A percentile compares a stretch with the other conserved stretches of the same genome.
Evolutionary conservation across 2,329 filamentous ascomycete species (phyloP).

Genomic region (Lasiodiplodia sp.): DNA sequence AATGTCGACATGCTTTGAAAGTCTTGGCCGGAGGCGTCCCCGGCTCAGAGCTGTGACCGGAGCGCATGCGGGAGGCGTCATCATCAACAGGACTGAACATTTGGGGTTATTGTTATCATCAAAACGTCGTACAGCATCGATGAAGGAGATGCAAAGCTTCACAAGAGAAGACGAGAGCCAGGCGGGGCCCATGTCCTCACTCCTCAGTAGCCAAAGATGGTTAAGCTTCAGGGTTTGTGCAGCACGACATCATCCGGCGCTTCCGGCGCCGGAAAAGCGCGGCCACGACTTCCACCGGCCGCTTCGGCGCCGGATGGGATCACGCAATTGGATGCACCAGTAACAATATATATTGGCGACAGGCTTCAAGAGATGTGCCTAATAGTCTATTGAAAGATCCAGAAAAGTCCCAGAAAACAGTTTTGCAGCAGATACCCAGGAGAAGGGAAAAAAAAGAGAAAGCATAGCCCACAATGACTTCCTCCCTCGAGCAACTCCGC

Average conservation of each 20-base stretch:
- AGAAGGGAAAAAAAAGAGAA: not conserved
- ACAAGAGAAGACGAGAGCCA: not conserved
- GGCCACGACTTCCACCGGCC: constrained; percentile 21
- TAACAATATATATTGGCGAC: not conserved
- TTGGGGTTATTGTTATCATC: not conserved
- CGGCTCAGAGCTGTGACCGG: not conserved
- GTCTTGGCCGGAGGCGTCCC: not conserved
- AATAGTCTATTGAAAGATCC: not conserved
- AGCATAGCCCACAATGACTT: not conserved
- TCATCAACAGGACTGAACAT: not conserved
- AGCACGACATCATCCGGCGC: constrained; percentile 3
- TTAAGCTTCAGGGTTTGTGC: not conserved
- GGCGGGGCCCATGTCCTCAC: not conserved
- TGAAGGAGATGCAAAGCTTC: not conserved
- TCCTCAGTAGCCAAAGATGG: not conserved
- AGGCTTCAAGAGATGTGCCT: not conserved
- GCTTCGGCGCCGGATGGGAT: constrained; percentile 2
- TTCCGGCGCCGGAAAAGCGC: not conserved
- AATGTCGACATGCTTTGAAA: constrained; percentile 20
- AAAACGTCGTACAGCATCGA: not conserved
- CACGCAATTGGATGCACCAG: constrained; percentile 7
- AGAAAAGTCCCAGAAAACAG: not conserved
- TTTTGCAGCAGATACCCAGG: not conserved
- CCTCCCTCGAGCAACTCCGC: constrained; percentile 18
- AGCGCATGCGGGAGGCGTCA: not conserved